Base-by-base conservation (phyloP, 2,329 filamentous ascomycete species). In the Stylonectria norvegica region DNA sequence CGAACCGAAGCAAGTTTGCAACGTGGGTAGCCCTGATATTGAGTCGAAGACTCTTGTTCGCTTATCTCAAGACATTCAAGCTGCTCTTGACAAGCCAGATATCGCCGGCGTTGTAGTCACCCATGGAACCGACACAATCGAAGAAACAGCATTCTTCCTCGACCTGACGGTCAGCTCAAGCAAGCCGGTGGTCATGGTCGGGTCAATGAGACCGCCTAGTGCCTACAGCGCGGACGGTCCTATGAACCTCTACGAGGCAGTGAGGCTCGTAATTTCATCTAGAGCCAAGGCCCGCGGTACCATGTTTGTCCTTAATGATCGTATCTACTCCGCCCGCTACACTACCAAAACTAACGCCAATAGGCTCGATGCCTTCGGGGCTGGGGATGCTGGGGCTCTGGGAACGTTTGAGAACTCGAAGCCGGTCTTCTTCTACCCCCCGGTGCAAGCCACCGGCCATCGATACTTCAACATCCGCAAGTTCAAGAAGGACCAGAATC, bases 101-200 rank as follows among this genome's bases (percentile, higher is more conserved):
- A 59, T 57, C 14, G 57, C 63, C 59, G 78, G 71, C n/a, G 74
- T 75, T 3, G 74, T 82, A 3, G 63, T 85, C 33, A 82, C 79
- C 0, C 79, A 83, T 49, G 80, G 80, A 22, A 84, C 81, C 7
- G 80, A 85, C 51, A 80, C 76, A 0, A 64, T 83, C 0, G 79
- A 82, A 51, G 79, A 82, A 55, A 73, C 75, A 0, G 73, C 77
- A 3, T 81, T 82, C 63, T 81, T 81, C 62, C 60, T 83, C 5
- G 74, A 81, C 38, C 57, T 76, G 2, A 78, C 75, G 0, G 56
- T 81, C 8, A 71, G 71, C 45, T 76, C 70, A 17, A 66, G 66
- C 27, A 82, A 83, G 57, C 79, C 79, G 0, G 66, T 83, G 2
- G 70, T 83, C 0, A 48, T 78, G 9, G 78, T 79, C 0, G 79